Evolutionary conservation across 345 rosid species (phyloP).

Genomic region (Dipteronia dyeriana): DNA sequence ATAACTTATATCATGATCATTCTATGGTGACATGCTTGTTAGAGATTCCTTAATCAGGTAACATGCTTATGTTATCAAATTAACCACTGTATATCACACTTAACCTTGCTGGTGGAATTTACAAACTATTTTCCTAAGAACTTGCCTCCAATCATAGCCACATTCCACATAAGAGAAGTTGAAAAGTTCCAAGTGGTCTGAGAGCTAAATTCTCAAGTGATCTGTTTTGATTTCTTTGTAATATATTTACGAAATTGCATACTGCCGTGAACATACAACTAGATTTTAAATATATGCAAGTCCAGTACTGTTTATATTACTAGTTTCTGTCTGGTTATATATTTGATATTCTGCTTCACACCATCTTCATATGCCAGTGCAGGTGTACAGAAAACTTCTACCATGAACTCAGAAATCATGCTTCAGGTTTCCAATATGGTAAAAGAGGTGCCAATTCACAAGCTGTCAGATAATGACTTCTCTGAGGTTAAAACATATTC

Average conservation of each 20-base stretch:
- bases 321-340: neutral
- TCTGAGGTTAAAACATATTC: conserved; percentile 37
- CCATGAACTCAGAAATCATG: conserved; percentile 27
- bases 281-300: neutral
- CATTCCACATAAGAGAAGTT: too few species aligned
- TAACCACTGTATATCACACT: neutral
- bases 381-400: conserved; percentile 44
- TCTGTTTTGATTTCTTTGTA: neutral
- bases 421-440: conserved; percentile 39
- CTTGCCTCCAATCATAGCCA: neutral
- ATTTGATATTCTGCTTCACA: conserved; percentile 8
- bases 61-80: neutral
- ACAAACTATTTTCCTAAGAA: neutral
- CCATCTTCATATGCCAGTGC: neutral
- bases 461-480: conserved; percentile 49
- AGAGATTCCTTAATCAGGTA: neutral
- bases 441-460: conserved; percentile 34
- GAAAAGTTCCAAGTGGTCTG: too few species aligned
- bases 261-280: neutral
- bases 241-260: neutral
- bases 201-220: neutral
- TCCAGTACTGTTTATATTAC: neutral
- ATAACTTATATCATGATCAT: neutral
- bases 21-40: neutral
- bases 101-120: neutral